Evolutionary conservation across 495 filamentous ascomycete genomes (phyloP).

Genomic region (Ramalina intermedia): DNA sequence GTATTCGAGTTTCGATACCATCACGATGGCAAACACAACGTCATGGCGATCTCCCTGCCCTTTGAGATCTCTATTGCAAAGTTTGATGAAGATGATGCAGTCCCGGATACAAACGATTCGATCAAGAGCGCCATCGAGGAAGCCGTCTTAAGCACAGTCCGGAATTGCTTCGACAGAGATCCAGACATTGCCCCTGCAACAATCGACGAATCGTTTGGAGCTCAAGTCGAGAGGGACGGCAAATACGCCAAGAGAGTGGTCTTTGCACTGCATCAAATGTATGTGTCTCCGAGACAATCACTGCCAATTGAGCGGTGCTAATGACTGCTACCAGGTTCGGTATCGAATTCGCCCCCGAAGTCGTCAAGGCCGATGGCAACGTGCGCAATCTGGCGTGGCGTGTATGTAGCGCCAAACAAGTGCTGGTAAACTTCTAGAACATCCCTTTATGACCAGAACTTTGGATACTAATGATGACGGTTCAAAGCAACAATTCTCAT

Average conservation of each 20-base stretch:
- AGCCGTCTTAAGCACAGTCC: conserved; percentile 65
- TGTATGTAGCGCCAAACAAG: conserved; percentile 88
- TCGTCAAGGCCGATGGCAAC: conserved; percentile 84
- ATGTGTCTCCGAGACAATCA: conserved; percentile 7
- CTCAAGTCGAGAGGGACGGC: conserved; percentile 65
- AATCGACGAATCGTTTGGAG: conserved; percentile 68
- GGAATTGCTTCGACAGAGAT: conserved; percentile 85
- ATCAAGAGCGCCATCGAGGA: conserved; percentile 51
- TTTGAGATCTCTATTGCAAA: conserved; percentile 77
- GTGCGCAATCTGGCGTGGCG: conserved; percentile 88
- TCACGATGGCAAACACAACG: conserved; percentile 83
- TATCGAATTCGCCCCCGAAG: conserved; percentile 83
- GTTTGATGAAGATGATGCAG: conserved; percentile 52
- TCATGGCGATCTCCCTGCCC: conserved; percentile 89
- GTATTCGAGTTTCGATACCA: conserved; percentile 96
- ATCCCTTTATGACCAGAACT: background rate
- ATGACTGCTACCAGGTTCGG: conserved; percentile 47
- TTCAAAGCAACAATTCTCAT: conserved; percentile 2
- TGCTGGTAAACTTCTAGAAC: conserved; percentile 50
- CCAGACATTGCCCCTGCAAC: conserved; percentile 79
- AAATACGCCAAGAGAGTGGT: conserved; percentile 83
- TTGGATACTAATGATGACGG: background rate
- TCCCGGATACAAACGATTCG: conserved; percentile 33
- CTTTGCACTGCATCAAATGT: conserved; percentile 90
- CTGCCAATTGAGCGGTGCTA: background rate